Evolutionary conservation across 306 rosid species (phyloP).

Genomic region (Trifolium pratense): DNA sequence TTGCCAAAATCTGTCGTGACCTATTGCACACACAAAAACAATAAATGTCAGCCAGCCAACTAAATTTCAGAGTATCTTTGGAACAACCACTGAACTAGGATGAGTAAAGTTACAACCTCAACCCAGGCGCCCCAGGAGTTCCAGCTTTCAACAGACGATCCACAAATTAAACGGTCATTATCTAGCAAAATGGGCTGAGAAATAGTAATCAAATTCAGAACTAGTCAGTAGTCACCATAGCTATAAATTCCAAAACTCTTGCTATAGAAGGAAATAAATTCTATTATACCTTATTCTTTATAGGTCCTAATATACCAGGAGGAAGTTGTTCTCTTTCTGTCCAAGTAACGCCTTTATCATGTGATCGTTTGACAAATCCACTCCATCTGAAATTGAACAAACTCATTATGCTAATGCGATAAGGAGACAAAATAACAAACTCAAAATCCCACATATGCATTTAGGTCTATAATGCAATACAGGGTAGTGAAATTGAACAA

Average conservation of each 20-base stretch:
- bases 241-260: conserved; percentile 22
- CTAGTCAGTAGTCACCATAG: neutral
- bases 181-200: conserved; percentile 89
- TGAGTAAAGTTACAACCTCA: conserved; percentile 60
- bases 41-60: conserved; percentile 39
- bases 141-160: conserved; percentile 99
- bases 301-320: conserved; percentile 96
- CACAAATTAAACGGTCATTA: conserved; percentile 76
- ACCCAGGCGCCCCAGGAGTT: conserved; percentile 98
- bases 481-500: conserved; percentile 14
- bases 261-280: conserved; percentile 26
- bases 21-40: conserved; percentile 50
- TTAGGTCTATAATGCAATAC: conserved; percentile 3
- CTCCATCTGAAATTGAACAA: conserved; percentile 74
- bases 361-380: conserved; percentile 84
- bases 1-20: conserved; percentile 66
- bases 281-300: conserved; percentile 80
- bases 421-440: conserved; percentile 30
- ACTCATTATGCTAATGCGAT: neutral
- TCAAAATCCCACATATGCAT: neutral
- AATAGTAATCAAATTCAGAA: conserved; percentile 34
- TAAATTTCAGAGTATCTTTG: conserved; percentile 31
- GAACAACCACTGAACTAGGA: conserved; percentile 32
- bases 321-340: conserved; percentile 91
- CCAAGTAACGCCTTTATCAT: conserved; percentile 84